Base-by-base conservation (phyloP, 108 stramenopile species). In the Chaetoceros tenuissimus region DNA sequence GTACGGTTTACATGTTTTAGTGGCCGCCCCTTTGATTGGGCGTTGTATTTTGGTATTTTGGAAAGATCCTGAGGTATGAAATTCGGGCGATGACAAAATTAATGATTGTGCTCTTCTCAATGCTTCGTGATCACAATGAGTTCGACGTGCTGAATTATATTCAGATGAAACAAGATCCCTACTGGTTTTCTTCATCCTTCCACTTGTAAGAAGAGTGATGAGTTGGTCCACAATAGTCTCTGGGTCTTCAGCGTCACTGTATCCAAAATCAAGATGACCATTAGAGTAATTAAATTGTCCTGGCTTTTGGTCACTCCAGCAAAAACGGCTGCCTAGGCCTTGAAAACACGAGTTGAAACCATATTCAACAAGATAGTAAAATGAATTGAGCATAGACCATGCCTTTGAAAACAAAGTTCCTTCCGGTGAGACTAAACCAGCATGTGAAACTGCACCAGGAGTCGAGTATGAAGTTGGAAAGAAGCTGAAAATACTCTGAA, bases 401-500 rank as follows among this genome's bases (percentile, higher is more conserved):
- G 59, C 51, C 13, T 51, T 68, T 3, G 81, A 75, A 16, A 79
- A 5, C 16, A 79, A 24, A 64, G 63, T 51, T 34, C 60, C 30
- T 51, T 82, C 74, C 19, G 81, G 81, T 0, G 72, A 50, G 3
- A 62, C 46, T 16, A 79, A 50, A n/a, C n/a, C n/a, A 30, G 65
- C 63, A 10, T 26, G 3, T 1, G 34, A 31, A 18, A 59, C 57
- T 19, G 61, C 67, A n/a, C 72, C 72, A 43, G 48, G 20, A 27
- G 76, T 68, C 20, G 64, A 18, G 34, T 73, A 71, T 46, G 73
- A 64, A 0, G 76, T 69, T 24, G 73, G 51, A 55, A 77, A 77
- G 55, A 73, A 77, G 3, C 67, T 68, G 47, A 77, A 77, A 16
- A 77, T 72, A n/a, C n/a, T 10, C 57, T 54, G 2, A 72, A 72